A percentile compares a stretch with the other conserved stretches of the same genome.
Evolutionary conservation across 768 basidiomycete species (phyloP).

Genomic region (Phallus indusiatus): DNA sequence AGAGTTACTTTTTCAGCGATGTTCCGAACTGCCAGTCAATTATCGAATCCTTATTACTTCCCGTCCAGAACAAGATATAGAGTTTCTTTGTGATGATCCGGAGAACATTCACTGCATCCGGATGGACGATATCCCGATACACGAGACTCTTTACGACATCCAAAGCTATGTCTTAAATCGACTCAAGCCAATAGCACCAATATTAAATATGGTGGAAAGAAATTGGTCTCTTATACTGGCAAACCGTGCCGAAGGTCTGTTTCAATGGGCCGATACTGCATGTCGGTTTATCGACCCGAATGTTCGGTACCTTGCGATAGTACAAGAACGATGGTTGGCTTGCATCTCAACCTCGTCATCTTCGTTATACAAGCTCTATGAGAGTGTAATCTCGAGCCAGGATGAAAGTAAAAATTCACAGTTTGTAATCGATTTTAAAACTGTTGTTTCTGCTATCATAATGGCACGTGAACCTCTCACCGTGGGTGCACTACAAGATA

Average conservation of each 20-base stretch:
- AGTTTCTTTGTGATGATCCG: neutral
- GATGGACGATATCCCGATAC: neutral
- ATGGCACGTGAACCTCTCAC: conserved; percentile 19
- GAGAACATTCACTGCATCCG: neutral
- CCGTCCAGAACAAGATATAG: conserved; percentile 19
- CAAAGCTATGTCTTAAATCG: neutral
- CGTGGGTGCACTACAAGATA: neutral
- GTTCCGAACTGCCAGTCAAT: conserved; percentile 14
- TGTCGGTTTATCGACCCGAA: conserved; percentile 16
- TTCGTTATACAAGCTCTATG: conserved; percentile 12
- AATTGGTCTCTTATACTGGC: neutral
- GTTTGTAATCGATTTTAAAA: conserved; percentile 8
- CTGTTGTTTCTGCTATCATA: conserved; percentile 16
- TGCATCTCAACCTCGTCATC: no score
- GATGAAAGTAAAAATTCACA: conserved; percentile 10
- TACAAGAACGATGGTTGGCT: no score
- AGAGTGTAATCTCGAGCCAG: conserved; percentile 14
- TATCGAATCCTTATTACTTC: conserved; percentile 20
- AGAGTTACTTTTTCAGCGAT: conserved; percentile 12
- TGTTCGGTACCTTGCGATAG: no score
- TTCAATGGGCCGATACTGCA: conserved; percentile 22
- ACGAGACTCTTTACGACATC: neutral
- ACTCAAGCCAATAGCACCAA: neutral
- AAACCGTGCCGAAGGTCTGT: conserved; percentile 11
- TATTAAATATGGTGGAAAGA: no score